phyloP scores from a whole-genome alignment of 108 stramenopile species.

The Cylindrotheca fusiformis region DNA sequence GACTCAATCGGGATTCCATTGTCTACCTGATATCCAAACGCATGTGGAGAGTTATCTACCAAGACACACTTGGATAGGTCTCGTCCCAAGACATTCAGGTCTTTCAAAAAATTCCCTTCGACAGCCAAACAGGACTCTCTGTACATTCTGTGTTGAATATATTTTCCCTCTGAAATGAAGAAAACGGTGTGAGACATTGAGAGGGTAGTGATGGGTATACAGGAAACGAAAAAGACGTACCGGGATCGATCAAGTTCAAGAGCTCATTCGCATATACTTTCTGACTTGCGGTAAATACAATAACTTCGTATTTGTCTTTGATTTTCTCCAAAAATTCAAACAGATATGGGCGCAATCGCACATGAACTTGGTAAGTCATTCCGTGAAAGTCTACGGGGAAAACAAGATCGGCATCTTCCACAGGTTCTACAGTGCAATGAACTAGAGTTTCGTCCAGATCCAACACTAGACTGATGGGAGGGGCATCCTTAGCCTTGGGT shows the following conservation, averaged over 20 bases:
- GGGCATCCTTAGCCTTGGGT: constrained; percentile 37
- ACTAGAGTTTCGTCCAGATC: constrained; percentile 98
- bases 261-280: constrained; percentile 93
- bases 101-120: constrained; percentile 88
- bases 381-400: constrained; percentile 93
- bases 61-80: constrained; percentile 82
- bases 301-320: constrained; percentile 85
- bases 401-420: constrained; percentile 81
- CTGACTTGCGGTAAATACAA: constrained; percentile 95
- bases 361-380: constrained; percentile 84
- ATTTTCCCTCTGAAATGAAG: constrained; percentile 58
- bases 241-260: constrained; percentile 93
- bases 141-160: constrained; percentile 88
- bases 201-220: constrained; percentile 1
- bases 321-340: constrained; percentile 77
- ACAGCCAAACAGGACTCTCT: constrained; percentile 93
- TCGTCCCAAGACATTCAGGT: constrained; percentile 86
- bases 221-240: constrained; percentile 32
- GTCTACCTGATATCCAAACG: constrained; percentile 91
- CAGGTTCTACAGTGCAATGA: constrained; percentile 93
- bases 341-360: constrained; percentile 83
- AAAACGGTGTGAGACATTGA: background rate
- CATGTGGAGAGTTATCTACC: constrained; percentile 96
- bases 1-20: constrained; percentile 98
- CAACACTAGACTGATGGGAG: constrained; percentile 79